Base-by-base conservation (phyloP, 768 basidiomycete species). In the Favolaschia claudopus region DNA sequence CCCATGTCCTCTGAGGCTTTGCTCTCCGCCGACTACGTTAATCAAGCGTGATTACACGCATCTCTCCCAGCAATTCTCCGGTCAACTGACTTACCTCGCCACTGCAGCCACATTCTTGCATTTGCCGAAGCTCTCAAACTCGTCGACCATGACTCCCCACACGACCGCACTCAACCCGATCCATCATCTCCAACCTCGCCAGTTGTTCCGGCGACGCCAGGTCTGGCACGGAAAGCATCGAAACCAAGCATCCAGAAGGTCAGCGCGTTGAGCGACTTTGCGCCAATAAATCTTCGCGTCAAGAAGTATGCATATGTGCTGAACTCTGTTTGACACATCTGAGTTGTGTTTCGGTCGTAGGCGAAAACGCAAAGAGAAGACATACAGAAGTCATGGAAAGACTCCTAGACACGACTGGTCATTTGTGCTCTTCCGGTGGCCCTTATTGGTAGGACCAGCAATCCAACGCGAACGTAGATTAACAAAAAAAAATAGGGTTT, bases 231-330 rank as follows among this genome's bases (percentile, higher is more conserved):
- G n/a, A n/a, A n/a, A n/a, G n/a, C n/a, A n/a, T n/a, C n/a, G n/a
- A n/a, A n/a, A n/a, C n/a, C n/a, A n/a, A n/a, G n/a, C n/a, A 82
- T 93, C 22, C 83, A 86, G 69, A 95, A 93, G 74, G 86, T 96
- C 7, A 87, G 91, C 47, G 92, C 93, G 1, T 76, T 93, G 46
- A 91, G 88, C 2, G 94, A 96, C 70, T 95, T 93, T 65, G 93
- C 95, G 6, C 97, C 96, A 0, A 86, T 98, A 24, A 93, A 97
- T 70, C 75, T 93, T 64, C 89, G 81, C 69, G 88, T 98, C 19
- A 89, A 85, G 71, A 86, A 84, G 93, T 93, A 64, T 55, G 77
- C 60, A 40, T 29, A 24, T 51, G 10, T 25, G 27, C 37, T 2
- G 14, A 36, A 17, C 7, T 40, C 44, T 37, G 38, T 8, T 28